Base-by-base conservation (phyloP, 768 basidiomycete species). In the Suillus discolor region DNA sequence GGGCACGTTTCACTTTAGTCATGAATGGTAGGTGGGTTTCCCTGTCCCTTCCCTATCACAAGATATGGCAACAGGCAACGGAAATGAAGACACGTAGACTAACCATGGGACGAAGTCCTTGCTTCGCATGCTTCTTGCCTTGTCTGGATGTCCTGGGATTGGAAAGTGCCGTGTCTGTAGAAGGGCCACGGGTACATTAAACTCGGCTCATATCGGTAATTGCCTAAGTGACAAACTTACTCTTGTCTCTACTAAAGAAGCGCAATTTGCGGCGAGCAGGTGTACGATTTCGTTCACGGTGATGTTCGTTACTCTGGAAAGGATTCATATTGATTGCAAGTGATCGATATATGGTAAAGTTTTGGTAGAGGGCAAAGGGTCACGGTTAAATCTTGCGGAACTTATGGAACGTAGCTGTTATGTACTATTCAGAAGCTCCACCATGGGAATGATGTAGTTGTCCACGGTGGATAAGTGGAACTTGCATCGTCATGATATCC, bases 1-100 rank as follows among this genome's bases (percentile, higher is more conserved):
- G 71, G 0, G 82, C 74, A 38, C 82, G 83, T 69, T 82, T 85
- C 69, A 87, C 74, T 71, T 78, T 83, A 53, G 84, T 84, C 82
- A 84, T 79, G 62, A 87, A 71, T 18, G 84, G 76, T 49, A 86
- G 82, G 71, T 84, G 83, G 20, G 82, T 70, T 69, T 77, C 74
- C 39, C 67, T 65, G 18, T 51, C 78, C 47, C 79, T 79, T 60
- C 84, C 84, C 83, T 86, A 69, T 39, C 61, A 61, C 67, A 63
- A 63, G 63, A 64, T 8, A 62, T 53, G 39, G 16, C 45, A 61
- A 63, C 16, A 44, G 34, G 57, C 39, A 47, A 62, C 39, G 57
- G 61, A 64, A 57, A 45, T 25, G 31, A 61, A 61, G 45, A 67
- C 15, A 41, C 20, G n/a, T 34, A 54, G 60, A 71, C 79, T 70